Conservation (phyloP, 2,329 filamentous ascomycete genomes). For the Colletotrichum spaethianum region DNA sequence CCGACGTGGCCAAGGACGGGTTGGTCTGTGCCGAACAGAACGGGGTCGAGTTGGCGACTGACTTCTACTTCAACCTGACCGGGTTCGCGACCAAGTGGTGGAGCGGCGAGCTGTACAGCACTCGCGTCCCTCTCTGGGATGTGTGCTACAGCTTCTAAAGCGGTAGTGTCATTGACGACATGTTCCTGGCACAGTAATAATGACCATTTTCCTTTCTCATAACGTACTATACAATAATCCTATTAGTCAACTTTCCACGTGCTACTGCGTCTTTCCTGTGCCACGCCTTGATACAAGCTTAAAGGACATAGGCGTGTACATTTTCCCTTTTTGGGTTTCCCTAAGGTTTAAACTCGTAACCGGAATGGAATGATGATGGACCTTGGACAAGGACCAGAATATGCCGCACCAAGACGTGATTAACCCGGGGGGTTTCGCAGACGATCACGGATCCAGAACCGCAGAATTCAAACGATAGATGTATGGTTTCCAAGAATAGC, state of each 20-base stretch:
- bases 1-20: constrained; percentile 40
- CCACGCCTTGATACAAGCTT: background rate
- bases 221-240: background rate
- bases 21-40: constrained; percentile 45
- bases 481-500: constrained; percentile 18
- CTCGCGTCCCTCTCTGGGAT: constrained; percentile 38
- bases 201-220: background rate
- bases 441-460: background rate
- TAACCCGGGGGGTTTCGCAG: constrained; percentile 3
- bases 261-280: no score
- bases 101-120: constrained; percentile 44
- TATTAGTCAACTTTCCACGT: no score
- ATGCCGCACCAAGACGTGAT: constrained; percentile 23
- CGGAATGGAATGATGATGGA: constrained; percentile 5
- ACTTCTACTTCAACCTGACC: constrained; percentile 47
- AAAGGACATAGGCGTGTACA: background rate
- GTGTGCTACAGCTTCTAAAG: constrained; percentile 38
- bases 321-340: background rate
- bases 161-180: background rate
- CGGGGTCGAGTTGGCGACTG: constrained; percentile 45
- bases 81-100: constrained; percentile 48
- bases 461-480: background rate
- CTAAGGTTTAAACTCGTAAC: constrained; percentile 9
- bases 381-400: background rate
- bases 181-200: background rate